phyloP scores from a whole-genome alignment of 2,329 filamentous ascomycete genomes.

The Fusarium sacchari region DNA sequence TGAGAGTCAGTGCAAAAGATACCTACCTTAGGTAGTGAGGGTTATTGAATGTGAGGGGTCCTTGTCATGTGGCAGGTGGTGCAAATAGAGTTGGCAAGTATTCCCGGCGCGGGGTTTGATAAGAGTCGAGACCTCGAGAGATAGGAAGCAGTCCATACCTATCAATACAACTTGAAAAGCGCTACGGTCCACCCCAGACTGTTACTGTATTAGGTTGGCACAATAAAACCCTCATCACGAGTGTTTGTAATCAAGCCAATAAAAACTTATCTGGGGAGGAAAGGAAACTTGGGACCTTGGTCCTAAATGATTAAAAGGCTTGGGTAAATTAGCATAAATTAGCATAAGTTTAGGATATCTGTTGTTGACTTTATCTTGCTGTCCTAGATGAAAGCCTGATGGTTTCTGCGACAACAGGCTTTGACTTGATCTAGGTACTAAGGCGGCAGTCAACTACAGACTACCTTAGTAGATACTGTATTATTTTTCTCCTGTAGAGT shows the following conservation, averaged over 20 bases:
- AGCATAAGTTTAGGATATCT: not conserved
- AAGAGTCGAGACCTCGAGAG: not conserved
- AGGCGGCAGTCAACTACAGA: no score
- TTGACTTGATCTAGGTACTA: no score
- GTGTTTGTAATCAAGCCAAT: not conserved
- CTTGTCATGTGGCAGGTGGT: not conserved
- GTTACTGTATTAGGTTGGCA: no score
- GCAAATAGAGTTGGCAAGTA: not conserved
- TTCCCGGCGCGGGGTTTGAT: not conserved
- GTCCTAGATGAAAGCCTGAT: not conserved
- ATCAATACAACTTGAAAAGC: not conserved
- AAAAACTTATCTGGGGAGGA: not conserved
- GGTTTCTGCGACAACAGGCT: not conserved
- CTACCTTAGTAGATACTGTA: no score
- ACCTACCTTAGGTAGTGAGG: no score
- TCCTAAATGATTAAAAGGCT: not conserved
- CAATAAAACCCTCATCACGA: not conserved
- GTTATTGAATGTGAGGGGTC: not conserved
- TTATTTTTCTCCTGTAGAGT: no score
- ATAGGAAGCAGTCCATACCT: not conserved
- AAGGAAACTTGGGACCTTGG: not conserved
- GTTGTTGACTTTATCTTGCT: not conserved
- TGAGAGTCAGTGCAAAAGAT: not conserved
- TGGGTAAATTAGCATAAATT: not conserved
- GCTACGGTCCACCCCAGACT: no score